phyloP scores from a whole-genome alignment of 176 grass and related monocot genomes.

The Thalia dealbata region DNA sequence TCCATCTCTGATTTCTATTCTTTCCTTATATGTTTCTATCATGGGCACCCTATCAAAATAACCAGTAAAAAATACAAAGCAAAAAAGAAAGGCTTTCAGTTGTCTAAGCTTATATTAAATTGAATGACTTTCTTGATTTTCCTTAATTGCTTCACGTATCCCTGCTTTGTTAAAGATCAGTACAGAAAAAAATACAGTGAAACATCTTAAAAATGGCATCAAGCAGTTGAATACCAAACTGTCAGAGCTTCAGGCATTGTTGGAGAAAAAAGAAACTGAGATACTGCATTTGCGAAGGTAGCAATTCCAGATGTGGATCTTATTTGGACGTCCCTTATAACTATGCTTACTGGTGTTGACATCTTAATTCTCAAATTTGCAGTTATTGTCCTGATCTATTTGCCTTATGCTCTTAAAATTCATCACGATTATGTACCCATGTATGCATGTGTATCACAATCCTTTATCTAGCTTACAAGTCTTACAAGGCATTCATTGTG shows the following conservation, averaged over 20 bases:
- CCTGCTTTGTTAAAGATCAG: conserved; percentile 87
- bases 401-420: conserved; percentile 2
- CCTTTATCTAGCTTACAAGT: not conserved
- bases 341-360: not conserved
- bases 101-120: conserved; percentile 3
- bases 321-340: not conserved
- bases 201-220: conserved; percentile 72
- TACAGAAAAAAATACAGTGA: conserved; percentile 80
- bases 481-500: not conserved
- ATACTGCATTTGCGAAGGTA: conserved; percentile 66
- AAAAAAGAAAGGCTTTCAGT: too few relatives aligned
- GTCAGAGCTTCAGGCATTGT: conserved; percentile 72
- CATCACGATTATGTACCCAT: not conserved
- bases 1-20: too few relatives aligned
- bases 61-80: too few relatives aligned
- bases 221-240: conserved; percentile 88
- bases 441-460: not conserved
- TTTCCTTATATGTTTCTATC: too few relatives aligned
- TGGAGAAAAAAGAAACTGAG: conserved; percentile 80
- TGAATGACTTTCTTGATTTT: conserved; percentile 10
- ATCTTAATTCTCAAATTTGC: not conserved
- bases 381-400: not conserved
- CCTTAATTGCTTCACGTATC: conserved; percentile 66
- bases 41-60: too few relatives aligned
- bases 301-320: conserved; percentile 6